Conservation (phyloP, 805 yeast species). For the Sugiyamaella americana region DNA sequence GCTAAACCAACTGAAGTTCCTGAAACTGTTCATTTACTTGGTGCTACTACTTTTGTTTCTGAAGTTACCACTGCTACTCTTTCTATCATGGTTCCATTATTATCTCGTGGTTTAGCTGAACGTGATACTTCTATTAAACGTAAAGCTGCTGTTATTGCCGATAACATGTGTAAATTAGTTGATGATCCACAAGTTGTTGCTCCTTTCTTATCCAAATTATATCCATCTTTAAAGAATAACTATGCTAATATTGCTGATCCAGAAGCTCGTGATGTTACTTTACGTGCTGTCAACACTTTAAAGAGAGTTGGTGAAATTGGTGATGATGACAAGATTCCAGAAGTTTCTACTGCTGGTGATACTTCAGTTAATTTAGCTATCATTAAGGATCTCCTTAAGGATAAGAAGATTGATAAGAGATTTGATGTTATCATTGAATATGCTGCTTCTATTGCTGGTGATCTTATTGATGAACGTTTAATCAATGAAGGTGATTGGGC, state of each 20-base stretch:
- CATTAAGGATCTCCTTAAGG: slow-evolving; percentile 65
- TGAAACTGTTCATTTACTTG: slow-evolving; percentile 96
- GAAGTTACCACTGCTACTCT: slow-evolving; percentile 99
- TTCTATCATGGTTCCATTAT: slow-evolving; percentile 98
- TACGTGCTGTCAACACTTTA: slow-evolving; percentile 93
- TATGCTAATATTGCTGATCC: slow-evolving; percentile 98
- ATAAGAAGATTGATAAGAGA: slow-evolving; percentile 56
- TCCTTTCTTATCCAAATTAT: slow-evolving; percentile 92
- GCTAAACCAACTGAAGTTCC: slow-evolving; percentile 97
- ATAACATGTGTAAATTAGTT: slow-evolving; percentile 99
- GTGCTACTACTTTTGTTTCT: slow-evolving; percentile 99
- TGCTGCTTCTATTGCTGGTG: slow-evolving; percentile 97
- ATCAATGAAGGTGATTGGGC: slow-evolving; percentile 91
- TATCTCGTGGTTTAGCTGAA: slow-evolving; percentile 99
- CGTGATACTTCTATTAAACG: slow-evolving; percentile 99
- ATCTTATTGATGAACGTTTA: slow-evolving; percentile 95
- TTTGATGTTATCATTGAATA: slow-evolving; percentile 72
- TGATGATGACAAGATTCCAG: slow-evolving; percentile 86
- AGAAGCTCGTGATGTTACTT: slow-evolving; percentile 98
- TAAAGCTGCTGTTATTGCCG: slow-evolving; percentile 98
- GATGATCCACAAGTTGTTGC: slow-evolving; percentile 99
- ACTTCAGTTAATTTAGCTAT: slow-evolving; percentile 77
- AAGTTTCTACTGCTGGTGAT: slow-evolving; percentile 99
- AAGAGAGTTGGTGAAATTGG: slow-evolving; percentile 98
- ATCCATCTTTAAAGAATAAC: slow-evolving; percentile 95